phyloP scores from a whole-genome alignment of 2,329 filamentous ascomycete genomes.

The Phaeosphaeriaceae sp. region DNA sequence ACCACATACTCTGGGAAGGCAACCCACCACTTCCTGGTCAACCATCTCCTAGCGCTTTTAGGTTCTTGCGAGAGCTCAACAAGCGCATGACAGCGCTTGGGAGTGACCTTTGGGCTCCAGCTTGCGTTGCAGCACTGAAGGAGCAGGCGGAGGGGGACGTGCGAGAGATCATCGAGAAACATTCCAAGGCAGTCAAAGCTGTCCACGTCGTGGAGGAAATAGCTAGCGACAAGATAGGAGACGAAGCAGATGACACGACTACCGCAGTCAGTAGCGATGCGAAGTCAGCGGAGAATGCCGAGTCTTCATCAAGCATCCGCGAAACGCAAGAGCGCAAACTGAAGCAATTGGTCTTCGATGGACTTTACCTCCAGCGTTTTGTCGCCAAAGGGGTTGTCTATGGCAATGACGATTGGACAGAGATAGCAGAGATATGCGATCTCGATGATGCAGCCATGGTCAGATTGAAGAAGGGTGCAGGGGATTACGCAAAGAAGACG shows the following conservation, averaged over 20 bases:
- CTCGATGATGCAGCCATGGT: slow-evolving; percentile 59
- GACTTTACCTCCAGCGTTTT: slow-evolving; percentile 51
- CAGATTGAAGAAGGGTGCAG: slow-evolving; percentile 66
- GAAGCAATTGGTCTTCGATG: slow-evolving; percentile 53
- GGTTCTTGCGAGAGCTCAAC: slow-evolving; percentile 71
- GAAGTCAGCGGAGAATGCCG: slow-evolving; percentile 5
- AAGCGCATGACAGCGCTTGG: slow-evolving; percentile 73
- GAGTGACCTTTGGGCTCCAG: slow-evolving; percentile 80
- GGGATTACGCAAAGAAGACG: slow-evolving; percentile 84
- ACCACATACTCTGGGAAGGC: slow-evolving; percentile 81
- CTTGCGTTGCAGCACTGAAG: slow-evolving; percentile 71
- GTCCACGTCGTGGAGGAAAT: neutral
- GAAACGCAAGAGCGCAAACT: slow-evolving; percentile 33
- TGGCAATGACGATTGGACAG: slow-evolving; percentile 7
- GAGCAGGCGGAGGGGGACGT: slow-evolving; percentile 61
- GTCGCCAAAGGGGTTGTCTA: slow-evolving; percentile 14
- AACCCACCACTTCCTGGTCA: slow-evolving; percentile 76
- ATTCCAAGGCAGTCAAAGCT: slow-evolving; percentile 40
- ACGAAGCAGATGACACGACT: slow-evolving; percentile 3
- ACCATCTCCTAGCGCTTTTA: slow-evolving; percentile 77
- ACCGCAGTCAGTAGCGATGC: slow-evolving; percentile 1
- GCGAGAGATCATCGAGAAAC: slow-evolving; percentile 39
- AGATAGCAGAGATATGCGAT: slow-evolving; percentile 54
- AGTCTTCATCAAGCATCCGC: slow-evolving; percentile 9
- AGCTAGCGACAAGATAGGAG: slow-evolving; percentile 11